phyloP scores from a whole-genome alignment of 805 yeast genomes.

The Lachancea fermentati region DNA sequence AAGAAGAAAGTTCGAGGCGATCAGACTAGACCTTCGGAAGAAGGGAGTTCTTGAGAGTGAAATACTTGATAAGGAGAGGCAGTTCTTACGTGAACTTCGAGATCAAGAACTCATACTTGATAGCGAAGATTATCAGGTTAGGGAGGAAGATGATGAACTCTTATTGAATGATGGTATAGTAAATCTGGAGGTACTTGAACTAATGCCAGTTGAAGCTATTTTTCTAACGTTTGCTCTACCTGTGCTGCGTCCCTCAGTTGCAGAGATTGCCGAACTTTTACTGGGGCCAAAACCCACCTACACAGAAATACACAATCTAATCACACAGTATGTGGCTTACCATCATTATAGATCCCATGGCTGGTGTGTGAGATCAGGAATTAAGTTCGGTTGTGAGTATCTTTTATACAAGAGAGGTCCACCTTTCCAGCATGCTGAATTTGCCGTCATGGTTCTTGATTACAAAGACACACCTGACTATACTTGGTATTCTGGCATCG shows the following conservation, averaged over 20 bases:
- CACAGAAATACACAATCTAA: slow-evolving; percentile 35
- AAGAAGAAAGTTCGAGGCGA: slow-evolving; percentile 54
- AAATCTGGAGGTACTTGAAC: slow-evolving; percentile 43
- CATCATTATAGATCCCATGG: slow-evolving; percentile 85
- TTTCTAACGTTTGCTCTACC: slow-evolving; percentile 60
- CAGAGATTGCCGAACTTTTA: slow-evolving; percentile 15
- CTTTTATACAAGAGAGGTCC: slow-evolving; percentile 87
- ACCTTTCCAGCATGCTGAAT: slow-evolving; percentile 92
- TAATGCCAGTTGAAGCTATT: slow-evolving; percentile 70
- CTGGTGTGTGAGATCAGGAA: slow-evolving; percentile 91
- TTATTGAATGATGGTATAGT: slow-evolving; percentile 28
- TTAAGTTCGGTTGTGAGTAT: slow-evolving; percentile 87
- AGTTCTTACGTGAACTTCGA: slow-evolving; percentile 27
- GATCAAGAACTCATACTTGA: slow-evolving; percentile 24
- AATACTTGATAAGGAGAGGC: slow-evolving; percentile 30
- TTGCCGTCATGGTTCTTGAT: slow-evolving; percentile 46
- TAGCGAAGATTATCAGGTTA: slow-evolving; percentile 7
- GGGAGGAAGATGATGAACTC: slow-evolving; percentile 36
- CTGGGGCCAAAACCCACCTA: slow-evolving; percentile 14
- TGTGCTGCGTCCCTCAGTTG: slow-evolving; percentile 35
- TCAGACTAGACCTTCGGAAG: slow-evolving; percentile 38
- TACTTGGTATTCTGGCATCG: slow-evolving; percentile 61
- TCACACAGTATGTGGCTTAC: slow-evolving; percentile 63
- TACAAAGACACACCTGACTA: slow-evolving; percentile 33
- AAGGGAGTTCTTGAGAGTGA: slow-evolving; percentile 32